Percentiles rank a stretch among this genome's conserved stretches.
These are phyloP conservation scores for Aspergillus proliferans DNA, from an alignment of 2,329 filamentous ascomycete species.

Conservation along the genomic window DNA sequence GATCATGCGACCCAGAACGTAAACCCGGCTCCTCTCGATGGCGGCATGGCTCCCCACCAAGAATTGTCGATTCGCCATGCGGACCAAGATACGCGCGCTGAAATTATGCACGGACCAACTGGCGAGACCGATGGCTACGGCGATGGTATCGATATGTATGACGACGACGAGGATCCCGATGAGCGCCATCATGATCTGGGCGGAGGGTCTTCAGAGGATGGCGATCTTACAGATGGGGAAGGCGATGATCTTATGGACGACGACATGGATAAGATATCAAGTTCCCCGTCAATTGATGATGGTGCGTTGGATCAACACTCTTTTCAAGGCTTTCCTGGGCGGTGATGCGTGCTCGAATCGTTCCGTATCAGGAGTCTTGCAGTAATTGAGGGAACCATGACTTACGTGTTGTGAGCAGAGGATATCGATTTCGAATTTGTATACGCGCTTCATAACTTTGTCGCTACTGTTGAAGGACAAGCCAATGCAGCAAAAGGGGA, in stretches of 20 bases:
- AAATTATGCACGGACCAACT: conserved; percentile 60
- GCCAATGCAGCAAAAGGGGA: conserved; percentile 98
- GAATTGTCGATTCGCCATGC: conserved; percentile 76
- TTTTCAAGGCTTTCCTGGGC: neutral
- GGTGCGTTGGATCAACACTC: conserved; percentile 60
- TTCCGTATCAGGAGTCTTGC: neutral
- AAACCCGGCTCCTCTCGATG: conserved; percentile 46
- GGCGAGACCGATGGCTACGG: conserved; percentile 43
- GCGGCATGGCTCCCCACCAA: conserved; percentile 69
- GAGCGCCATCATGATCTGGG: conserved; percentile 18
- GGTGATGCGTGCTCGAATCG: neutral
- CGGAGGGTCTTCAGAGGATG: conserved; percentile 35
- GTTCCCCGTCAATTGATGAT: conserved; percentile 97
- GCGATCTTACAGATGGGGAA: conserved; percentile 58
- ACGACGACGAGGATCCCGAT: conserved; percentile 20
- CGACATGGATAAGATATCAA: conserved; percentile 97
- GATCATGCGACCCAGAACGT: conserved; percentile 61
- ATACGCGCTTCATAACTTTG: conserved; percentile 94
- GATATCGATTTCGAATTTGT: conserved; percentile 99
- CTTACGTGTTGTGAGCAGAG: conserved; percentile 79
- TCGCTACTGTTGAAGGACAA: conserved; percentile 95
- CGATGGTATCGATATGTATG: conserved; percentile 28
- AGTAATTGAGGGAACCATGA: conserved; percentile 42
- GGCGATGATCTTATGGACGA: conserved; percentile 69
- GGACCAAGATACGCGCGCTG: conserved; percentile 67